Base-by-base conservation (phyloP, 176 grass and related monocot genomes). In the Phyllostachys edulis region DNA sequence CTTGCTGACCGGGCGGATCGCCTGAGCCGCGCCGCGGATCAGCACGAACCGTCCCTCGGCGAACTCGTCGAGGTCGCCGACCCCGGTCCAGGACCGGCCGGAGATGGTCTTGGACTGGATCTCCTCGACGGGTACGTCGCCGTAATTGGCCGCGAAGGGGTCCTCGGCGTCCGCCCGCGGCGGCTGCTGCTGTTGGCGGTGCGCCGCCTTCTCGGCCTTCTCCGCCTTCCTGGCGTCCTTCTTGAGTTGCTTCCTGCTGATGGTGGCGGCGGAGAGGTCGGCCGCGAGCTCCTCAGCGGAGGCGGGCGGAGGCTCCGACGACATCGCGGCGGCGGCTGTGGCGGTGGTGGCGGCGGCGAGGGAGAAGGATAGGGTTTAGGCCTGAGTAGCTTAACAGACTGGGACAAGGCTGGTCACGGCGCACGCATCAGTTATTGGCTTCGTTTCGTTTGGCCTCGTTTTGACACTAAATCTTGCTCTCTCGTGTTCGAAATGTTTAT, bases 51-150 rank as follows among this genome's bases (percentile, higher is more conserved):
- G 69, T 17, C 80, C 89, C 6, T 84, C 90, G 16, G 80, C 77
- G 51, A 70, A 71, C 14, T 38, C 71, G 45, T 75, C 80, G 62
- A 95, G 85, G 52, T 73, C 72, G 57, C 80, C 77, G 70, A 98
- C 32, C 38, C 77, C 66, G 78, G 77, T 87, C 29, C 29, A 98
- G 45, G 10, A 9, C 51, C 93, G 85, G 8, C 87, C 90, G 34
- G 78, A 94, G 55, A 94, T 40, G 27, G 17, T 38, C 85, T 97
- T 94, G 14, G 95, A 97, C 85, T 97, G 92, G 79, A 97, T 88
- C 69, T 97, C 95, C 86, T 91, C 92, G 15, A 91, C 78, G 73
- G 75, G 90, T 0, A 93, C 42, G 37, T 93, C 92, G 20, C 95
- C 90, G 63, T 94, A 97, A 70, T 93, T 84, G 6, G 52, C 74